Evolutionary conservation across 2,329 filamentous ascomycete species (phyloP).

Genomic region (Colletotrichum sublineola): DNA sequence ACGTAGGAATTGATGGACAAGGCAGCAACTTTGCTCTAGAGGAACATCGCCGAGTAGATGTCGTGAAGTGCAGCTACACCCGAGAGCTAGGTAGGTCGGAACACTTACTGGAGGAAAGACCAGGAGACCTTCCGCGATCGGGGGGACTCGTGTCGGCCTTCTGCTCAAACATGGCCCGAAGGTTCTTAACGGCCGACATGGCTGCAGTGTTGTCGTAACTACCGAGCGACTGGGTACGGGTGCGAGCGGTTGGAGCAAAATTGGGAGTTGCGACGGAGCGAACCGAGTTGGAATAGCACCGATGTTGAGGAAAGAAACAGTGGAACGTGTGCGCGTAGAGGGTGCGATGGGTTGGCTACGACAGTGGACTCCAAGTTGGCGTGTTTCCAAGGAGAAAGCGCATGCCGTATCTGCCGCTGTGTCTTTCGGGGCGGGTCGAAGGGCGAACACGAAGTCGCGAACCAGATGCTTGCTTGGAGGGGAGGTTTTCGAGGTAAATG

Average conservation of each 20-base stretch:
- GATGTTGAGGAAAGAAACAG: conserved; percentile 19
- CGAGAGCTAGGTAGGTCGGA: neutral
- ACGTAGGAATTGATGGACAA: neutral
- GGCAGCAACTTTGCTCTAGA: neutral
- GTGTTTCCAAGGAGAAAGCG: conserved; percentile 27
- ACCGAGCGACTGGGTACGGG: conserved; percentile 16
- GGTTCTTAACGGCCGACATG: conserved; percentile 79
- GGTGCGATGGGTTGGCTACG: conserved; percentile 17
- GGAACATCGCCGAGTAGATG: neutral
- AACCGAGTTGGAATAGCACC: conserved; percentile 2
- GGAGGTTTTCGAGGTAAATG: neutral
- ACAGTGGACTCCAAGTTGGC: conserved; percentile 5
- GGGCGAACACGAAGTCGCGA: conserved; percentile 8
- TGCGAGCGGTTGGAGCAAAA: conserved; percentile 2
- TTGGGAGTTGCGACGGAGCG: conserved; percentile 21
- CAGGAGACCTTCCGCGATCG: conserved; percentile 78
- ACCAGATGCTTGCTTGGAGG: conserved; percentile 4
- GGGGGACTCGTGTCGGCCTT: conserved; percentile 75
- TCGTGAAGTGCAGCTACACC: conserved; percentile 8
- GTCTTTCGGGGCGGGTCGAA: conserved; percentile 6
- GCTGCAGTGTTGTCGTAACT: conserved; percentile 51
- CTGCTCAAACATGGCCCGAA: conserved; percentile 85
- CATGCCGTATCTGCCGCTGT: conserved; percentile 24
- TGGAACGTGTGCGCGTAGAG: neutral
- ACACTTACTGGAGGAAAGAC: conserved; percentile 58